Evolutionary conservation across 495 filamentous ascomycete genomes (phyloP), one percentile per base, ranked within the genome.

Genomic region (Lophiotrema nucula): DNA sequence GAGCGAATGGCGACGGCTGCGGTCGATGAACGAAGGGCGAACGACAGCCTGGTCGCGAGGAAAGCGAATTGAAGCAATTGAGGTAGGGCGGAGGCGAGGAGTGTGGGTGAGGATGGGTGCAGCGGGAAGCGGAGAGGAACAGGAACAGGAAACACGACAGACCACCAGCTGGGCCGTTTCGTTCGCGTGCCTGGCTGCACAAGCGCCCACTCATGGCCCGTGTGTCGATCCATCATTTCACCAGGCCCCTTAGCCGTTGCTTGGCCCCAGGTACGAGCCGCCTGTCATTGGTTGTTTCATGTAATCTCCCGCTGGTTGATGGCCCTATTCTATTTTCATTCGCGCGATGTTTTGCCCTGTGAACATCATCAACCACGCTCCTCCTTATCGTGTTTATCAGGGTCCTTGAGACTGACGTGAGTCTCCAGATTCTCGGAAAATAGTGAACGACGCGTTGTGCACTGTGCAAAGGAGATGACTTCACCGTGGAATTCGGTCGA

Each of bases 21-120:
- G 58, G 41, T 66, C 57, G 63, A 62, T 66, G 53, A 66, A 66
- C 52, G 63, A 66, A 66, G 63, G 63, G 41, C 63, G 62, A 65
- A 65, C 62, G 63, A 66, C 63, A 62, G 63, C 63, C 63, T 19
- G 63, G 63, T 57, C 63, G 63, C 63, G 58, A 53, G 31, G 37
- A 55, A 47, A 39, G 62, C 62, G 53, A 61, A 53, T 16, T 24
- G 53, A 65, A 55, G 51, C 27, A 53, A 56, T 41, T 42, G 56
- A 24, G 52, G 47, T 42, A 16, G 22, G 46, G 58, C 33, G 58
- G 28, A 8, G 10, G 8, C 19, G 8, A 21, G 39, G 31, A 15
- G 39, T 43, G 10, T 6, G 18, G 39, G 39, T 43, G 39, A 43
- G 6, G 24, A 39, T 19, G 44, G 24, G 43, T 16, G 53, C 15